A percentile compares a stretch with the other conserved stretches of the same genome.
Evolutionary conservation across 768 basidiomycete genomes (phyloP).

Genomic region (Leccinum variicolor): DNA sequence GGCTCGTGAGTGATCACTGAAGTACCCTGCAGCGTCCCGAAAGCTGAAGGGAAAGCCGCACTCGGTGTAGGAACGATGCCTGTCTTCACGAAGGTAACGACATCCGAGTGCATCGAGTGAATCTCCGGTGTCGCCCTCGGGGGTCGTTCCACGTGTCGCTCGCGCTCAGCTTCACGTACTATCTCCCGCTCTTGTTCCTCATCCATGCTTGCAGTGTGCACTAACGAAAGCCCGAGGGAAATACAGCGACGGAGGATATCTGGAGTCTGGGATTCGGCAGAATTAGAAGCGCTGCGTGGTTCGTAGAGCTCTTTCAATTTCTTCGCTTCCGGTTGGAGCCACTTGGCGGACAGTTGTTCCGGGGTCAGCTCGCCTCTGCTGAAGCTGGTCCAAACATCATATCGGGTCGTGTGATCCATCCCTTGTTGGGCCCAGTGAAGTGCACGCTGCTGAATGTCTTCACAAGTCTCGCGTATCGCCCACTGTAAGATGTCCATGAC

Average conservation of each 20-base stretch:
- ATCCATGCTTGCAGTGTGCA: constrained; percentile 19
- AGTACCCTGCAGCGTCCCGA: background rate
- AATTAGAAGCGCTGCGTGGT: background rate
- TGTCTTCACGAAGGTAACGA: background rate
- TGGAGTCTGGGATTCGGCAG: background rate
- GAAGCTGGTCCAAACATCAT: background rate
- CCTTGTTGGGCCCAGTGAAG: background rate
- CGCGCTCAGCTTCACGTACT: constrained; percentile 27
- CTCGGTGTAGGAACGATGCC: background rate
- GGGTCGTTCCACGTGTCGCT: background rate
- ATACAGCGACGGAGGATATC: background rate
- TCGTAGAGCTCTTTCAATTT: background rate
- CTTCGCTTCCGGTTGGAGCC: background rate
- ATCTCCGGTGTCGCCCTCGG: background rate
- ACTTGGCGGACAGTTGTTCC: background rate
- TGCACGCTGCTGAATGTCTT: background rate
- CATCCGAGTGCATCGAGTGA: background rate
- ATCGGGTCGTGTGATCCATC: background rate
- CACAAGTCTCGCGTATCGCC: background rate
- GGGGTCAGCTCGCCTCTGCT: background rate
- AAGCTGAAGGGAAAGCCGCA: background rate
- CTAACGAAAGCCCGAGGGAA: background rate
- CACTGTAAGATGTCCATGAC: background rate
- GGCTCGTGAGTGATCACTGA: background rate
- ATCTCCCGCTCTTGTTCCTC: constrained; percentile 49